Conservation (phyloP, 768 basidiomycete species). For the Lentinula sp. region DNA sequence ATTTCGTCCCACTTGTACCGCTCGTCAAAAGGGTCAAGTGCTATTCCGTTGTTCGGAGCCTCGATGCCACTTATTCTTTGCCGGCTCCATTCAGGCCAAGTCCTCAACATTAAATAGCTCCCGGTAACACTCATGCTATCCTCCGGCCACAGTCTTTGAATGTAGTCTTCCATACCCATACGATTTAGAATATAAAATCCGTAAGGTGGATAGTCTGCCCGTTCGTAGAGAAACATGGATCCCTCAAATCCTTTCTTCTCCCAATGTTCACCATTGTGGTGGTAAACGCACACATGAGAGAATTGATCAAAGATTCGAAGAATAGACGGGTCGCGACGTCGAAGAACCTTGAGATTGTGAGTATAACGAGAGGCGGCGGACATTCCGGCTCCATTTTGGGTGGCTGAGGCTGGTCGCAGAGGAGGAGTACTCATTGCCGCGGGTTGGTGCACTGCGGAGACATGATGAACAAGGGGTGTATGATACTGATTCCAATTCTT, state of each 20-base stretch:
- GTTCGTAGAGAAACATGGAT: constrained; percentile 85
- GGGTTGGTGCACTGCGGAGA: not conserved
- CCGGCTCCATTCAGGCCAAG: constrained; percentile 63
- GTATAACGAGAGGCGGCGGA: constrained; percentile 61
- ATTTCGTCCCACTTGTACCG: constrained; percentile 37
- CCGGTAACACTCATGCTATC: constrained; percentile 62
- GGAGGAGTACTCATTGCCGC: not conserved
- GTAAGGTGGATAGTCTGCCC: constrained; percentile 78
- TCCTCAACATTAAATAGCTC: constrained; percentile 67
- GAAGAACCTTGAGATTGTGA: constrained; percentile 76
- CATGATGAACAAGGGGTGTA: not conserved
- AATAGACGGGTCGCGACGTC: constrained; percentile 75
- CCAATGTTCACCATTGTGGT: constrained; percentile 71
- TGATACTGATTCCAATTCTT: not conserved
- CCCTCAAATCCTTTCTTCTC: constrained; percentile 81
- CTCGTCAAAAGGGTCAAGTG: constrained; percentile 41
- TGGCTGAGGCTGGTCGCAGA: constrained; percentile 1
- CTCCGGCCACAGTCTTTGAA: constrained; percentile 70
- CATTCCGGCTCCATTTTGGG: constrained; percentile 36
- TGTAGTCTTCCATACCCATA: constrained; percentile 73
- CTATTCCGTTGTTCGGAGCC: constrained; percentile 18
- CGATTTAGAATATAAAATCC: constrained; percentile 84
- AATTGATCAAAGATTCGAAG: constrained; percentile 81
- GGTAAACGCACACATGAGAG: constrained; percentile 81
- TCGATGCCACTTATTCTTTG: constrained; percentile 21